phyloP scores from a whole-genome alignment of 345 rosid species.

The Cardiospermum halicacabum region DNA sequence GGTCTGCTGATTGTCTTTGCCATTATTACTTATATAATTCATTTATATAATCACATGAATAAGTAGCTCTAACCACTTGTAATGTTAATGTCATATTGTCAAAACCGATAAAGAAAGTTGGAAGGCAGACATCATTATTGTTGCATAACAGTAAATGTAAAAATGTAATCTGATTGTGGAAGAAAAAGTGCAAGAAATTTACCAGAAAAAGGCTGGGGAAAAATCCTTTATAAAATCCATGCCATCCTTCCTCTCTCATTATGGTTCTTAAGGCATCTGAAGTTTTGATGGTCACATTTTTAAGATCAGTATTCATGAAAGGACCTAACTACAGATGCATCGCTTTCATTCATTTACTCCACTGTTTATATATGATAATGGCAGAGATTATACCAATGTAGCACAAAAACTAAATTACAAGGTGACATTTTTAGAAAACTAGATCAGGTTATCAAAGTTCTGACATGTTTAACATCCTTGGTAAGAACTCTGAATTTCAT shows the following conservation, averaged over 20 bases:
- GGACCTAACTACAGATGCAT: not conserved
- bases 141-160: not conserved
- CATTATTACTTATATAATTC: not conserved
- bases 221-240: slow-evolving; percentile 79
- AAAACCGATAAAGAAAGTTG: not conserved
- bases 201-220: slow-evolving; percentile 80
- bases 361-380: not conserved
- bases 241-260: slow-evolving; percentile 86
- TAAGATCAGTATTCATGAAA: slow-evolving; percentile 4
- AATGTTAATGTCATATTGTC: not conserved
- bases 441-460: not conserved
- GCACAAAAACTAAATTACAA: not conserved
- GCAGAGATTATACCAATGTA: not conserved
- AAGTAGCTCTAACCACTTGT: not conserved
- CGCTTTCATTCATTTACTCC: not conserved
- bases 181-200: slow-evolving; percentile 21
- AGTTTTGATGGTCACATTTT: slow-evolving; percentile 17
- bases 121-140: not conserved
- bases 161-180: not conserved
- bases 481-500: not conserved
- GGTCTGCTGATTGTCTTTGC: not conserved
- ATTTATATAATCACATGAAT: not conserved
- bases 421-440: not conserved
- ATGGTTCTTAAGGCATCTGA: slow-evolving; percentile 87
- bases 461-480: slow-evolving; percentile 1